Evolutionary conservation across 2,329 filamentous ascomycete genomes (phyloP), one percentile per base, ranked within the genome.

Genomic region (Trichoderma hamatum): DNA sequence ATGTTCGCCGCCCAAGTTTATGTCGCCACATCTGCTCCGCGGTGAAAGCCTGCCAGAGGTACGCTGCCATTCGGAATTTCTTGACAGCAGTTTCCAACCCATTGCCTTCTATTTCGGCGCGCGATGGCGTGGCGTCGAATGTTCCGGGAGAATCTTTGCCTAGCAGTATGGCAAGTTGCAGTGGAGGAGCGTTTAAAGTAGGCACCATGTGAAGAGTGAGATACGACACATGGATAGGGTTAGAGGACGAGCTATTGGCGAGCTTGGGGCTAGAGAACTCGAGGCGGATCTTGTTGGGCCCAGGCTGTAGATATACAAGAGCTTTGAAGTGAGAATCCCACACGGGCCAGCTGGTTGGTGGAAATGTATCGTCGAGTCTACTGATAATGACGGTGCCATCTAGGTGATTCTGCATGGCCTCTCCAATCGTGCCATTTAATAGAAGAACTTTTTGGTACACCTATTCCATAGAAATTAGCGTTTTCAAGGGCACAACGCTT

Each of bases 1-100:
- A 98, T 65, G 88, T 90, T 69, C 95, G 89, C 69, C 95, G 88
- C 11, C 94, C 94, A 73, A 98, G 88, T 70, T 91, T 92, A 77
- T 97, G 92, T 71, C 93, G 90, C 78, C 89, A 91, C 95, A 98
- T 98, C 78, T 98, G 94, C 78, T 99, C 96, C 7, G 93, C 93
- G 0, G 95, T 98, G 76, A 97, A 98, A 9, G 94, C 93, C 78
- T 99, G 96, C 94, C 96, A 98, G 16, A 98, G 84, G 77, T 98
- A 97, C 28, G 93, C 95, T 21, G 94, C 91, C 92, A 97, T 97
- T 72, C 94, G 89, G 78, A 96, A 97, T 78, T 99, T 99, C 75
- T 88, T 89, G 63, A 97, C 86, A 0, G 96, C 96, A 9, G 88
- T 89, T 13, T 94, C 90, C 43, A 98, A 77, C 1, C 86, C 87